A percentile compares a stretch with the other conserved stretches of the same genome.
phyloP scores from a whole-genome alignment of 768 basidiomycete genomes.

The Crepidotus variabilis region DNA sequence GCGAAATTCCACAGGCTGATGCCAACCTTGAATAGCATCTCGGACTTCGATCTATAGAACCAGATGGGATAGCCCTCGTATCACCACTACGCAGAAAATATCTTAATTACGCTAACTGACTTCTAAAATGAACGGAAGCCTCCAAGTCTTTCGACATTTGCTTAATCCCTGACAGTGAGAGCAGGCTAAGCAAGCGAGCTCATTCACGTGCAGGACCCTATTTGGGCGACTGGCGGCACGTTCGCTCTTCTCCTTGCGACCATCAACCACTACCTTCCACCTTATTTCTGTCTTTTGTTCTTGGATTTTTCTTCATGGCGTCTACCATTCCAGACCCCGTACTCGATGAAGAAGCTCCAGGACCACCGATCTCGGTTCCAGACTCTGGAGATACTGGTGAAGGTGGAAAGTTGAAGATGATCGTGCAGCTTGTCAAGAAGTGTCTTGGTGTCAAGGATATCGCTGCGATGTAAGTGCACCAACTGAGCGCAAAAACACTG shows the following conservation, averaged over 20 bases:
- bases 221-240: background rate
- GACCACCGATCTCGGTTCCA: constrained; percentile 61
- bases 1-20: too few relatives aligned
- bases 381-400: constrained; percentile 73
- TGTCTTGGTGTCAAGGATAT: constrained; percentile 94
- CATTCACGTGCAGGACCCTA: background rate
- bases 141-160: background rate
- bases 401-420: constrained; percentile 92
- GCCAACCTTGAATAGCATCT: too few relatives aligned
- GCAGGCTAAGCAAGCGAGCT: background rate
- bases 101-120: too few relatives aligned
- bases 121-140: background rate
- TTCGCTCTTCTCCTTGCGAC: background rate
- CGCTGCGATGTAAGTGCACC: constrained; percentile 75
- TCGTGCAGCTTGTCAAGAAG: constrained; percentile 86
- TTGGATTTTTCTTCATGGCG: background rate
- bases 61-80: too few relatives aligned
- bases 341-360: constrained; percentile 46
- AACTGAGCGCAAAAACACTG: background rate
- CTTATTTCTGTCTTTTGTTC: background rate
- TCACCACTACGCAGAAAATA: too few relatives aligned
- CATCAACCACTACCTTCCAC: background rate
- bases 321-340: background rate
- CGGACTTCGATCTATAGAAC: too few relatives aligned
- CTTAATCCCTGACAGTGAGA: background rate